A percentile compares a stretch with the other conserved stretches of the same genome.
Evolutionary conservation across 2,329 filamentous ascomycete species (phyloP).

Genomic region (Phaeosphaeriaceae sp.): DNA sequence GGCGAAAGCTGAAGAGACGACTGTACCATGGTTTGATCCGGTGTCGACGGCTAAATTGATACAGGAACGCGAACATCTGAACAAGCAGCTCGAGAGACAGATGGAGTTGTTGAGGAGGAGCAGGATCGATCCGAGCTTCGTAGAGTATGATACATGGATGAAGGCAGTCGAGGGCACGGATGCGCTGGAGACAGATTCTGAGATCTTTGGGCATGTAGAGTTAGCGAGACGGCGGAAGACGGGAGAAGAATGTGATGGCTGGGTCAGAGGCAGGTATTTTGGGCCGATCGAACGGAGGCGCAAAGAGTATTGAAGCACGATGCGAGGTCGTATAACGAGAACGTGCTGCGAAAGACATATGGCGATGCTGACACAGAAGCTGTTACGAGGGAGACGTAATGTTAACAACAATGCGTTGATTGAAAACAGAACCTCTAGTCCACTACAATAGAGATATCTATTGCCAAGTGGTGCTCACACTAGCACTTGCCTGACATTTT

Average conservation of each 20-base stretch:
- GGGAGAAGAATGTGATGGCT: not conserved
- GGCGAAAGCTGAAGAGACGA: not conserved
- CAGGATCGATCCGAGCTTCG: not conserved
- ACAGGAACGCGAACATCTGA: not conserved
- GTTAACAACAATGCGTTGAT: not conserved
- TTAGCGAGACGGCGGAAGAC: not conserved
- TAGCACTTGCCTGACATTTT: conserved; percentile 32
- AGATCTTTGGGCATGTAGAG: not conserved
- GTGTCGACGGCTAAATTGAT: not conserved
- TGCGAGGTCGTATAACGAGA: not conserved
- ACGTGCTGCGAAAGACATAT: not conserved
- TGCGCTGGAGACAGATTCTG: not conserved
- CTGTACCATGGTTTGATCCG: not conserved
- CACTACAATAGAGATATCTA: not conserved
- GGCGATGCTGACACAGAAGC: not conserved
- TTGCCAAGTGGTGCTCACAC: conserved; percentile 33
- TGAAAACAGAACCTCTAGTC: not conserved
- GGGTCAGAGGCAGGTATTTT: not conserved
- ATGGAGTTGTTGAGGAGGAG: not conserved
- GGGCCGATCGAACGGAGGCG: not conserved
- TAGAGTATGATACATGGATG: not conserved
- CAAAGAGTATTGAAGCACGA: not conserved
- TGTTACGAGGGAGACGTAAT: not conserved
- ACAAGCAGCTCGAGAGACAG: not conserved
- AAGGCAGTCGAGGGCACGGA: not conserved